These are phyloP conservation scores for Pisolithus marmoratus DNA, from an alignment of 768 basidiomycete genomes.

Conservation along the genomic window DNA sequence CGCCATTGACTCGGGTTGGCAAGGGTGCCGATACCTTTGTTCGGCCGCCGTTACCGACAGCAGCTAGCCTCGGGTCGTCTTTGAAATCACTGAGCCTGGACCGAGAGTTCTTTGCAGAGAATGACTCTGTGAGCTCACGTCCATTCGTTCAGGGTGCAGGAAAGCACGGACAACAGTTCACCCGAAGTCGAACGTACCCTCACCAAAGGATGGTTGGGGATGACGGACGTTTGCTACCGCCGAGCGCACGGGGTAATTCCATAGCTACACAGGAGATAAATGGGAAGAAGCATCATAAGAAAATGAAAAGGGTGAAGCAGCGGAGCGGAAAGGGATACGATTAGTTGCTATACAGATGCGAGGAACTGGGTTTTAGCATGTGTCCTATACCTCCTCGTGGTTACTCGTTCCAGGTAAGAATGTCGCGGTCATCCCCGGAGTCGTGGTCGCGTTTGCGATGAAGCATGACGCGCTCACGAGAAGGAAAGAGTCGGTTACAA, in stretches of 20 bases:
- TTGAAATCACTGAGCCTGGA: conserved; percentile 69
- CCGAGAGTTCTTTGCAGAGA: conserved; percentile 71
- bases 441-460: conserved; percentile 74
- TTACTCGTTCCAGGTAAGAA: conserved; percentile 72
- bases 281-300: conserved; percentile 85
- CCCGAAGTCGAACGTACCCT: conserved; percentile 64
- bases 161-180: conserved; percentile 53
- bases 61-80: conserved; percentile 30
- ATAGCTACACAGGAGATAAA: conserved; percentile 29
- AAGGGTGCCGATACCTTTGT: conserved; percentile 85
- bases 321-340: conserved; percentile 94
- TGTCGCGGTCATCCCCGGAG: conserved; percentile 44
- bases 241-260: conserved; percentile 37
- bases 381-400: neutral
- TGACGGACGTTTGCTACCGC: conserved; percentile 63
- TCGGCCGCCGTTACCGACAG: conserved; percentile 20
- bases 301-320: conserved; percentile 75
- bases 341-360: conserved; percentile 13
- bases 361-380: neutral
- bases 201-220: conserved; percentile 79
- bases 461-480: conserved; percentile 58
- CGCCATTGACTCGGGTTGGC: conserved; percentile 79
- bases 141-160: conserved; percentile 62
- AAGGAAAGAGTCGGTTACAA: conserved; percentile 70
- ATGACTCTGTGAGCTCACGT: conserved; percentile 44